Evolutionary conservation across 2,329 filamentous ascomycete species (phyloP).

Genomic region (Leptographium wingfieldii): DNA sequence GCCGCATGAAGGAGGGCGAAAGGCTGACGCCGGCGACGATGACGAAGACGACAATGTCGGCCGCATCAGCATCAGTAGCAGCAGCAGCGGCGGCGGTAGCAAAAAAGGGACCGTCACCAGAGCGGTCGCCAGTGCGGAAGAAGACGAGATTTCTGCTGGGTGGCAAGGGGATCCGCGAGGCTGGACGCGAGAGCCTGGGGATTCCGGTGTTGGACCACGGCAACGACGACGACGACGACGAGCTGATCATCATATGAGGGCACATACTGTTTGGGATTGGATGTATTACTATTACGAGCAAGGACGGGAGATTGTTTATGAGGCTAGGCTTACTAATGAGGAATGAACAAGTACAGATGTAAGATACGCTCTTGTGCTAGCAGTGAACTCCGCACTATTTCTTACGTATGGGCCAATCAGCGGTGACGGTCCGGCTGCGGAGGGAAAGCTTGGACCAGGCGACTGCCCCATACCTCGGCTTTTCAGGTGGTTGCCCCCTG

Average conservation of each 20-base stretch:
- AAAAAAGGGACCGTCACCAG: neutral
- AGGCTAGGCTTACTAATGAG: neutral
- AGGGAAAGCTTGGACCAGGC: neutral
- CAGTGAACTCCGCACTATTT: no score
- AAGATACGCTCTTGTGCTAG: no score
- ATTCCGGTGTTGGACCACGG: conserved; percentile 33
- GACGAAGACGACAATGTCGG: neutral
- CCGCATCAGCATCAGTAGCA: neutral
- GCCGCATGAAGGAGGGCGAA: conserved; percentile 48
- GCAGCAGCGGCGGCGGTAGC: neutral
- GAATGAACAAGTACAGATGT: neutral
- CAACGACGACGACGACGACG: conserved; percentile 38
- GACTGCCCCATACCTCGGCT: neutral
- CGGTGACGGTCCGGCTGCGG: neutral
- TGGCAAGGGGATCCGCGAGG: conserved; percentile 63
- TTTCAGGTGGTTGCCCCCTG: neutral
- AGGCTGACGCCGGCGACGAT: conserved; percentile 13
- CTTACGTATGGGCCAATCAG: neutral
- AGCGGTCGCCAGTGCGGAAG: conserved; percentile 43
- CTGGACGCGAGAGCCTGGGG: conserved; percentile 61
- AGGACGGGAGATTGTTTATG: no score
- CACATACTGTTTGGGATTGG: neutral
- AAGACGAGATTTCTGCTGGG: conserved; percentile 72
- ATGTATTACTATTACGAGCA: no score
- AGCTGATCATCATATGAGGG: conserved; percentile 32